Base-by-base conservation (phyloP, 306 rosid species). In the Glycine tomentella region DNA sequence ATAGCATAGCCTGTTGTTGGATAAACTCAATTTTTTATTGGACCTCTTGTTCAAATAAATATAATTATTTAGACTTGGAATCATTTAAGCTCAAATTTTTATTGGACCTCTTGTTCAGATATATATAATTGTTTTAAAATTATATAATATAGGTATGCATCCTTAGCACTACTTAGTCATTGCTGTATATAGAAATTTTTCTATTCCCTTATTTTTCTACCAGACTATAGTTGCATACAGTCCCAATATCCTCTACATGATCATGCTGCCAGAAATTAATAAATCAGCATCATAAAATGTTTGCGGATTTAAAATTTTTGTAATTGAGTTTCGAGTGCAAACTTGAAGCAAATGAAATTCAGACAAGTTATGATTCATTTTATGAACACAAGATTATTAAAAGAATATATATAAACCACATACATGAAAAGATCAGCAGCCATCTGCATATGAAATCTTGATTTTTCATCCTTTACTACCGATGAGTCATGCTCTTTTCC, bases 181-280 rank as follows among this genome's bases (percentile, higher is more conserved):
- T 14, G 13, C 10, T 71, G 36, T 8, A 15, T 31, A 52, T 9
- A 68, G 33, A 55, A 16, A 7, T 52, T 31, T 48, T 44, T 31
- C 16, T 2, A 55, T 45, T 45, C 31, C 73, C 49, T n/a, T 42
- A 15, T 13, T 66, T 51, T 81, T 38, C 36, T 17, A 72, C 77
- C 63, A 73, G 69, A 50, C 16, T 50, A 72, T 58, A 57, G 49
- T 61, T 58, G 62, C 68, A 59, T 73, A 76, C 34, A 64, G 14
- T 75, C 38, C 34, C 51, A 8, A 42, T 36, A 20, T 1, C 74
- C 51, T 71, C 69, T 34, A 64, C 72, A 71, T 1, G 42, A 44
- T 62, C 82, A 61, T 70, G 63, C 76, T 3, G 46, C 44, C 80
- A 64, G 40, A 85, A 76, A 55, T 11, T 56, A 33, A 78, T 34